A percentile compares a stretch with the other conserved stretches of the same genome.
Conservation (phyloP, 306 rosid species). For the Quercus ilex region DNA sequence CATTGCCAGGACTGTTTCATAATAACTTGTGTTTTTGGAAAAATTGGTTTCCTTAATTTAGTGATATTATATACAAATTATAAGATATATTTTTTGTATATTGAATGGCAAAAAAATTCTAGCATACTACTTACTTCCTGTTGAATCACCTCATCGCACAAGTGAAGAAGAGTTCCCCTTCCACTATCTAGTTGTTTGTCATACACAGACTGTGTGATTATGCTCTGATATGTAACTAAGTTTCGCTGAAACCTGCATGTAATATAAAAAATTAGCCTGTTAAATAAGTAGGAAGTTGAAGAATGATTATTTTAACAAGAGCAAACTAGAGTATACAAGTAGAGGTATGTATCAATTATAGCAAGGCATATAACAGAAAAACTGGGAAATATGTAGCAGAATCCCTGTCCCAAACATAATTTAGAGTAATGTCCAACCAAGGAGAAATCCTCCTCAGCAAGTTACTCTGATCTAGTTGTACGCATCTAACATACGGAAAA, state of each 20-base stretch:
- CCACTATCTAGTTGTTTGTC: constrained; percentile 97
- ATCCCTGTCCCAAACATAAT: constrained; percentile 1
- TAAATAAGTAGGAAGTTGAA: neutral
- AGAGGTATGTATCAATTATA: neutral
- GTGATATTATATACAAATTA: too few relatives aligned
- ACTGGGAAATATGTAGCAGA: constrained; percentile 5
- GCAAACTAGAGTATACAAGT: neutral
- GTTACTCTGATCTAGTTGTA: neutral
- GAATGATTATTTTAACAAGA: too few relatives aligned
- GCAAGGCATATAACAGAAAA: neutral
- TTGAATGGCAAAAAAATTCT: too few relatives aligned
- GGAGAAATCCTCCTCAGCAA: neutral
- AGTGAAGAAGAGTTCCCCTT: constrained; percentile 95
- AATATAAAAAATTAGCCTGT: constrained; percentile 12
- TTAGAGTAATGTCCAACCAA: constrained; percentile 1
- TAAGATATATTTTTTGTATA: too few relatives aligned
- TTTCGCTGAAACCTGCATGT: constrained; percentile 77
- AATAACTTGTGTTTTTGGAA: too few relatives aligned
- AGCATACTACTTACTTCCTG: constrained; percentile 67
- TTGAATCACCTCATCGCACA: constrained; percentile 98
- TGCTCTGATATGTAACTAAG: constrained; percentile 80
- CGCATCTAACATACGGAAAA: too few relatives aligned
- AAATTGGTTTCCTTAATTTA: too few relatives aligned
- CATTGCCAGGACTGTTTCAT: too few relatives aligned
- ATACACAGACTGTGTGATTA: constrained; percentile 94